Conservation (phyloP, 2,329 filamentous ascomycete genomes). For the Chrysosporium keratinophilum region DNA sequence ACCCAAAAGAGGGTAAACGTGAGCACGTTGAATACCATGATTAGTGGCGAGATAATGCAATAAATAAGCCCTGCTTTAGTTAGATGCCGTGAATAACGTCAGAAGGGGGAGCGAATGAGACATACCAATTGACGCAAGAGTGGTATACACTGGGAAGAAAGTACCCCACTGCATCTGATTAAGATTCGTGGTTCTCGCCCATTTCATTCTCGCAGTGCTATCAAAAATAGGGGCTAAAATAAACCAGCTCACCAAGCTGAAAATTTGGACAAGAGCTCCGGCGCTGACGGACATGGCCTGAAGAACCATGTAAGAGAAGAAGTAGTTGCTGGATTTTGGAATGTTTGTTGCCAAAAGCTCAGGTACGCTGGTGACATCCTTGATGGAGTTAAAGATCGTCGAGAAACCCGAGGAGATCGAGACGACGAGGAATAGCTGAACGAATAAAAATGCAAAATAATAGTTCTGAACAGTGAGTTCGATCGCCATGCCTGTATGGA, state of each 20-base stretch:
- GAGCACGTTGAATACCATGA: slow-evolving; percentile 84
- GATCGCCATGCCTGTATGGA: slow-evolving; percentile 69
- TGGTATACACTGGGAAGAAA: slow-evolving; percentile 94
- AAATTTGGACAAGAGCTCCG: slow-evolving; percentile 73
- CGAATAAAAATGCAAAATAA: slow-evolving; percentile 89
- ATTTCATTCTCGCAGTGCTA: slow-evolving; percentile 72
- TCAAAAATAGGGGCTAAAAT: slow-evolving; percentile 70
- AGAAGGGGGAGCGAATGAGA: slow-evolving; percentile 4
- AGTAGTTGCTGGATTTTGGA: slow-evolving; percentile 85
- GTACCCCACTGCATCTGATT: slow-evolving; percentile 76
- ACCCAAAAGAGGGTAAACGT: slow-evolving; percentile 89
- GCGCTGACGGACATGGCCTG: slow-evolving; percentile 87
- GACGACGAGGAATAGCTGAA: slow-evolving; percentile 89
- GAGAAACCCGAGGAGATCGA: slow-evolving; percentile 70
- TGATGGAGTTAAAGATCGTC: slow-evolving; percentile 52
- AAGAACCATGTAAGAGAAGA: slow-evolving; percentile 96
- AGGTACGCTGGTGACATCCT: slow-evolving; percentile 60
- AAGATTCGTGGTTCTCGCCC: slow-evolving; percentile 69
- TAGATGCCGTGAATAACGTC: not conserved
- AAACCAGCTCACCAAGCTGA: slow-evolving; percentile 70
- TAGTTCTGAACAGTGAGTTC: slow-evolving; percentile 80
- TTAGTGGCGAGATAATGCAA: slow-evolving; percentile 76
- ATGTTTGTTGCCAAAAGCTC: slow-evolving; percentile 64
- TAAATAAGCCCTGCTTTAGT: slow-evolving; percentile 56
- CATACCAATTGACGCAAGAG: slow-evolving; percentile 78